phyloP scores from a whole-genome alignment of 768 basidiomycete species.

The Lentinula guzmanii region DNA sequence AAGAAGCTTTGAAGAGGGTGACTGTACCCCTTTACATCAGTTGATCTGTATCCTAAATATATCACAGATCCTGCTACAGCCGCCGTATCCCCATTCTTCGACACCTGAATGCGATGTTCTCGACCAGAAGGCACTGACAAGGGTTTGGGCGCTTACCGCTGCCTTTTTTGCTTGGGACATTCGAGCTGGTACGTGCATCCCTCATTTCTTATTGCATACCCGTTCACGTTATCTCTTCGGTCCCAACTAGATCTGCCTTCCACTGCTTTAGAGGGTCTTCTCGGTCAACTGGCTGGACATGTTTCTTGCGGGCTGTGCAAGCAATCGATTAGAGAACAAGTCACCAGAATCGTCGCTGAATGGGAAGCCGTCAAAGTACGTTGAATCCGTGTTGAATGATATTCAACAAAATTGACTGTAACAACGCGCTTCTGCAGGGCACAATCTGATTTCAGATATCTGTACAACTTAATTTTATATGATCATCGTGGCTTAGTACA shows the following conservation, averaged over 20 bases:
- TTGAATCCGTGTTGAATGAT: not conserved
- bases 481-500: not conserved
- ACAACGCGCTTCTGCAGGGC: not conserved
- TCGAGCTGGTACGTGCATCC: not conserved
- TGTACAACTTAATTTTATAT: not conserved
- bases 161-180: not conserved
- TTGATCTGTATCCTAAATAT: not conserved
- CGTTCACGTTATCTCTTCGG: too few relatives aligned
- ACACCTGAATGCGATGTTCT: not conserved
- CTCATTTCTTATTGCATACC: not conserved
- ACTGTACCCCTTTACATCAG: not conserved
- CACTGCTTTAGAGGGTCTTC: not conserved
- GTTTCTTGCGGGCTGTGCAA: not conserved
- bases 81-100: not conserved
- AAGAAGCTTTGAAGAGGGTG: constrained; percentile 23
- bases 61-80: not conserved
- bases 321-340: not conserved
- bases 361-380: not conserved
- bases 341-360: not conserved
- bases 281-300: not conserved
- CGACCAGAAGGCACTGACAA: not conserved
- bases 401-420: too few relatives aligned
- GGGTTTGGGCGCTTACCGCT: not conserved
- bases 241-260: not conserved
- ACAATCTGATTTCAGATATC: not conserved